Evolutionary conservation across 225 moss, liverwort and hornwort genomes (phyloP).

Genomic region (Marchantia polymorpha): DNA sequence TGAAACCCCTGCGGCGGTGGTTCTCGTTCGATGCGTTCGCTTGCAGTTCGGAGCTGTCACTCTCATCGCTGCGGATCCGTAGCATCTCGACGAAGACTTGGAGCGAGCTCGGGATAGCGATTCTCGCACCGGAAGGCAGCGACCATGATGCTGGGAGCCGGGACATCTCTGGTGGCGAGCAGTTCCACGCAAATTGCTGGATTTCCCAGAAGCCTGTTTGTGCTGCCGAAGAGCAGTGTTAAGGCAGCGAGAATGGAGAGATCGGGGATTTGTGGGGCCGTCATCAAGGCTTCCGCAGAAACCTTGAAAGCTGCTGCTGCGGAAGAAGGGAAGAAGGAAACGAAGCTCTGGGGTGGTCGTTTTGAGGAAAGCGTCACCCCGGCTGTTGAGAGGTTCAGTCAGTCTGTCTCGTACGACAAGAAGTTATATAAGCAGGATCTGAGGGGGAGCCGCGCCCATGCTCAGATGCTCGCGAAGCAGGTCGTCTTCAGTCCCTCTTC

Average conservation of each 20-base stretch:
- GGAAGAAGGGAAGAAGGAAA: constrained; percentile 50
- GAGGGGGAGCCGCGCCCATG: constrained; percentile 91
- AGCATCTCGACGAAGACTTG: too few species aligned
- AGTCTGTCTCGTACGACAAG: constrained; percentile 91
- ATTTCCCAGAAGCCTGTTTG: neutral
- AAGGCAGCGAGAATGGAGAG: neutral
- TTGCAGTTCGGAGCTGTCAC: too few species aligned
- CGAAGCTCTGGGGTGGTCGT: constrained; percentile 94
- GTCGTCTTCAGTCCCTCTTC: constrained; percentile 26
- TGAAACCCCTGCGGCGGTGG: too few species aligned
- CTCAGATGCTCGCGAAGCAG: constrained; percentile 94
- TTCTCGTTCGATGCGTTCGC: too few species aligned
- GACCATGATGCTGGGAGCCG: neutral
- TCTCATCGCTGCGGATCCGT: too few species aligned
- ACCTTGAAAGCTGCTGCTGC: constrained; percentile 14
- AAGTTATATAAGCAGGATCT: constrained; percentile 89
- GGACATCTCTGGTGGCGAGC: neutral
- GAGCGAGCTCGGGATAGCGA: too few species aligned
- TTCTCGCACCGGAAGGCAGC: neutral
- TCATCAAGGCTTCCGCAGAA: constrained; percentile 18
- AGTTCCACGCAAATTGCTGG: neutral
- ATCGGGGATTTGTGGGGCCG: neutral
- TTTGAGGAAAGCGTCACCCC: constrained; percentile 92
- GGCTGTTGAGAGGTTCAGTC: constrained; percentile 88
- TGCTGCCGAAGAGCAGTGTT: neutral